phyloP scores from a whole-genome alignment of 768 basidiomycete species.

The Crepidotus variabilis region DNA sequence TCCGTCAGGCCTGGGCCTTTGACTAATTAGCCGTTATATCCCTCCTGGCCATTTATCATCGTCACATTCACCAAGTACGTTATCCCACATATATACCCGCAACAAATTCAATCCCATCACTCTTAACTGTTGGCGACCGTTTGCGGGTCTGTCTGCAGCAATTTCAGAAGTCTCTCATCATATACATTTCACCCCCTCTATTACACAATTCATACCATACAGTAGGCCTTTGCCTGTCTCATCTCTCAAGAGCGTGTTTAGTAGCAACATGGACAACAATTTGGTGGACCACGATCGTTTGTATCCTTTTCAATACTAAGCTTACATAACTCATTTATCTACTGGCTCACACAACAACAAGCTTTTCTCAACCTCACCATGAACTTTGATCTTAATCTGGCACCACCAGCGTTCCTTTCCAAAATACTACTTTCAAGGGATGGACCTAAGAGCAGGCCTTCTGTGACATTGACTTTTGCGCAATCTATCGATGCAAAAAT shows the following conservation, averaged over 20 bases:
- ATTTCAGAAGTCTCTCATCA: too few relatives aligned
- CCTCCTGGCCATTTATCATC: neutral
- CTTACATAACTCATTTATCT: too few relatives aligned
- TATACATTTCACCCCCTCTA: too few relatives aligned
- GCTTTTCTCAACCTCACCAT: neutral
- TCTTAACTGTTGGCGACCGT: too few relatives aligned
- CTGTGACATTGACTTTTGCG: slow-evolving; percentile 81
- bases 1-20: slow-evolving; percentile 2
- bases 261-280: too few relatives aligned
- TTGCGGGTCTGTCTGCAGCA: too few relatives aligned
- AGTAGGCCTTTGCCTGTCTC: too few relatives aligned
- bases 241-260: too few relatives aligned
- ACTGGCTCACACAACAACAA: too few relatives aligned
- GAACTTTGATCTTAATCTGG: neutral
- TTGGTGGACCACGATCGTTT: too few relatives aligned
- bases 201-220: too few relatives aligned
- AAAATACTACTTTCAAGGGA: neutral
- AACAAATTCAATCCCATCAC: slow-evolving; percentile 46
- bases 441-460: slow-evolving; percentile 34
- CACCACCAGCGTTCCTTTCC: neutral
- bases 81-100: slow-evolving; percentile 14
- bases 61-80: slow-evolving; percentile 1
- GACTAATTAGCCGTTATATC: neutral
- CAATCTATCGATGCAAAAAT: slow-evolving; percentile 89
- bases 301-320: too few relatives aligned